Base-by-base conservation (phyloP, 106 monocot species). In the Ottelia alismoides region DNA sequence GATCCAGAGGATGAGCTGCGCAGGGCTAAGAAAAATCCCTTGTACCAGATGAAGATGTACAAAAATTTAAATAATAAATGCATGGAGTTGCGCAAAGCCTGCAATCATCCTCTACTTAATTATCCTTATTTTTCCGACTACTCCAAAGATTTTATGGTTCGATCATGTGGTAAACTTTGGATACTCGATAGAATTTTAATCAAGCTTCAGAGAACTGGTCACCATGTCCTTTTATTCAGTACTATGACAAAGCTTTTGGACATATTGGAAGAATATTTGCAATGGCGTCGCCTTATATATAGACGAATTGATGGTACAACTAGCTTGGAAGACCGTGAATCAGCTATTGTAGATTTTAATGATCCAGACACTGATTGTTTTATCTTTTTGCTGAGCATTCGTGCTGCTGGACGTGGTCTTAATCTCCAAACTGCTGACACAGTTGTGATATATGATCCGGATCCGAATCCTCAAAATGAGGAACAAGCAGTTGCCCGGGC, bases 401-500 rank as follows among this genome's bases (percentile, higher is more conserved):
- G 96, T 51, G 96, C 96, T 76, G 96, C 96, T 65, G 96, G 96
- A 53, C 81, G 88, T 61, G 96, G 96, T 35, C 63, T 96, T 27
- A 96, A 96, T 79, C 85, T 96, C 31, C 96, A 96, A 61, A 96
- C 70, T 74, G 96, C 96, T 23, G 96, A 96, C 52, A 96, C 96
- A 21, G 96, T 96, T 56, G 76, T 96, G 28, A 96, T 96, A 50
- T 96, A 96, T 60, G 96, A 96, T 65, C 96, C 96, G 25, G 96
- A 96, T 64, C 96, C 88, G 27, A 96, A 96, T 71, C 96, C 96
- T 30, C 96, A 96, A 60, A 96, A 96, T 70, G 96, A 96, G 72
- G 96, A 84, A 56, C 96, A 96, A 72, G 96, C 96, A 51, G 84
- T 96, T 47, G 96, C 96, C 30, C 70, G 96, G 70, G 96, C 88